These are phyloP conservation scores for Perkinsus chesapeaki DNA, from an alignment of 169 alveolate genomes.

Conservation along the genomic window DNA sequence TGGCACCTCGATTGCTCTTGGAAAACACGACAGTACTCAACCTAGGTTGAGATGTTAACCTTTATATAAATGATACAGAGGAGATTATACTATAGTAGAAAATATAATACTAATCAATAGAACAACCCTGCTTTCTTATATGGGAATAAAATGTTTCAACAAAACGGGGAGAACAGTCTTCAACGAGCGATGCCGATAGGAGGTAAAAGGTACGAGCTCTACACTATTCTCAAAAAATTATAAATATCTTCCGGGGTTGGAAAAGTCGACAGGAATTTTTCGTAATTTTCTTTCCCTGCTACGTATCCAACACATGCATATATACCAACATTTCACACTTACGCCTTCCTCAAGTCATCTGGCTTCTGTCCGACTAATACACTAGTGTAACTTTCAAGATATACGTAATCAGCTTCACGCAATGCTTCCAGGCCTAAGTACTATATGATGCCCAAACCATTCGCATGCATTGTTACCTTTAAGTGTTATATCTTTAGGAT, in stretches of 20 bases:
- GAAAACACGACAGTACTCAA: too few species aligned
- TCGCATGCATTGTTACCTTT: constrained; percentile 6
- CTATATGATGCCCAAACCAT: not conserved
- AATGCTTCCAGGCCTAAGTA: constrained; percentile 55
- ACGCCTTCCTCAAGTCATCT: constrained; percentile 33
- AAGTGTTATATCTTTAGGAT: constrained; percentile 65
- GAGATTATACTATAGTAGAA: too few species aligned
- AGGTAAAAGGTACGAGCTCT: not conserved
- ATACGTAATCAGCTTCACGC: constrained; percentile 50
- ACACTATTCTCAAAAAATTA: not conserved
- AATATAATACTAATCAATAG: too few species aligned
- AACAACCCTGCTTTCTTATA: too few species aligned
- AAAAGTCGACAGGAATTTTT: too few species aligned
- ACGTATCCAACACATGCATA: not conserved
- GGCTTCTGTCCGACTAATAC: constrained; percentile 53
- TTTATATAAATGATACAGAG: too few species aligned
- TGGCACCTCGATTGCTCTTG: too few species aligned
- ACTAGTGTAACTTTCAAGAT: constrained; percentile 75
- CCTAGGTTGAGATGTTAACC: too few species aligned
- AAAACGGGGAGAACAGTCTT: too few species aligned
- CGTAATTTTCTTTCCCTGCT: not conserved
- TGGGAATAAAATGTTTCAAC: too few species aligned
- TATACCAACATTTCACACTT: not conserved
- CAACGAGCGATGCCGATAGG: too few species aligned
- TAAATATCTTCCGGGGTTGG: too few species aligned